Evolutionary conservation across 2,329 filamentous ascomycete species (phyloP), one percentile per base, ranked within the genome.

Genomic region (Zasmidium angulare): DNA sequence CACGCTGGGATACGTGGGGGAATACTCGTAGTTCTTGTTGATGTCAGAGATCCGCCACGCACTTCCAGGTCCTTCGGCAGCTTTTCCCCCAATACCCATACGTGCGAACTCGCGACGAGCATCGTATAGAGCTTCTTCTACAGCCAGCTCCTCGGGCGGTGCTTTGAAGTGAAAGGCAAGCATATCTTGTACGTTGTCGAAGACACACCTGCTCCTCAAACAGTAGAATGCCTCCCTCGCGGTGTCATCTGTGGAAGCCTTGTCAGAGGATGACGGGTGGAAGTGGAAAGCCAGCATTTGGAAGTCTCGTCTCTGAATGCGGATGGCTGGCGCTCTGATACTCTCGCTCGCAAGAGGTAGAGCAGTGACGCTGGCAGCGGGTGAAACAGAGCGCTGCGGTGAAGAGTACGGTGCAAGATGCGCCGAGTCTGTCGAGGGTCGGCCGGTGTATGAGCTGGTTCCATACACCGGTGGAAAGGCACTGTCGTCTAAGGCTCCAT

Each of bases 201-300:
- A 78, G 69, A 86, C 92, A 78, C 91, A 96, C 69, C 90, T 85
- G 47, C 82, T 78, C 62, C 89, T 90, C 65, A 99, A 90, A 62
- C 87, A 92, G 59, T 97, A 93, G 74, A 92, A 99, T 0, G 90
- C 89, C 65, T 96, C 90, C 59, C 89, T 86, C 9, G 91, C 93
- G 19, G 58, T 56, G 17, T 70, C 63, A 26, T 73, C 71, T n/a
- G 69, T 53, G 7, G 66, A 63, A 31, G 56, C 63, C 2, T 60
- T 59, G 6, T 49, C 58, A 65, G 86, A 82, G 55, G 82, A 82
- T 69, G 93, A 89, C 58, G 89, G 86, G 20, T 79, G 72, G 72
- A 99, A 96, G 76, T 93, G 92, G 77, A 99, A 93, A 62, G 90
- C 93, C 62, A 96, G 87, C 75, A 93, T 96, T 51, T 86, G 93